phyloP scores from a whole-genome alignment of 768 basidiomycete genomes.

The Mycena vulgaris region DNA sequence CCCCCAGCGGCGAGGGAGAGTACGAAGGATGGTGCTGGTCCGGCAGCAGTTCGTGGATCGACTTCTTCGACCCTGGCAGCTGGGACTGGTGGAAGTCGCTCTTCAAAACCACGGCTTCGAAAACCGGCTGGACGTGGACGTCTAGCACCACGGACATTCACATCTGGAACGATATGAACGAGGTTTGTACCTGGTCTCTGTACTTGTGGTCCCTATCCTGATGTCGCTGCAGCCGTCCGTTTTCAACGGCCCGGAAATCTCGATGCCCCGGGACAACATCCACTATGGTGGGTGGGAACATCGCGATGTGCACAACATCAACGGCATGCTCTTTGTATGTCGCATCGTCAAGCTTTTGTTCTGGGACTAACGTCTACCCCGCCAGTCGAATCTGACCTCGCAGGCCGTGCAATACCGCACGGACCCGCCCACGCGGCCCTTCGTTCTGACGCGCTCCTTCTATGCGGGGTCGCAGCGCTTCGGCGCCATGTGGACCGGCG shows the following conservation, averaged over 20 bases:
- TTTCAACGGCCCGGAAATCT: conserved; percentile 99
- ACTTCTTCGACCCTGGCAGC: conserved; percentile 92
- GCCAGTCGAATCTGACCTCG: conserved; percentile 86
- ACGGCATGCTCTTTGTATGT: conserved; percentile 93
- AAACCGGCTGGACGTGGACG: conserved; percentile 80
- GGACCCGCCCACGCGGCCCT: conserved; percentile 85
- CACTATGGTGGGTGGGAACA: conserved; percentile 99
- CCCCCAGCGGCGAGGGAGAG: conserved; percentile 83
- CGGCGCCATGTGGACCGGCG: conserved; percentile 99
- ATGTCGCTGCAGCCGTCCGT: conserved; percentile 82
- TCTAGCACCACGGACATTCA: conserved; percentile 87
- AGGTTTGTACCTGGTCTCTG: conserved; percentile 64
- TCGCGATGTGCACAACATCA: conserved; percentile 96
- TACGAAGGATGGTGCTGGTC: conserved; percentile 99
- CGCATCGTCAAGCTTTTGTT: neutral
- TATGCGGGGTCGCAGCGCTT: conserved; percentile 96
- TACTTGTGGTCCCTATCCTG: neutral
- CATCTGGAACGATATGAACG: conserved; percentile 99
- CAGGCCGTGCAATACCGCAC: conserved; percentile 86
- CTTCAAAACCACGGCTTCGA: conserved; percentile 75
- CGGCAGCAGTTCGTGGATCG: conserved; percentile 96
- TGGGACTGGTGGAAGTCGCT: conserved; percentile 94
- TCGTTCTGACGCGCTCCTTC: conserved; percentile 96
- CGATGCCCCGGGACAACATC: conserved; percentile 75
- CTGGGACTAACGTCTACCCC: conserved; percentile 4